Evolutionary conservation across 805 yeast species (phyloP).

Genomic region (Kodamaea fukazawae): DNA sequence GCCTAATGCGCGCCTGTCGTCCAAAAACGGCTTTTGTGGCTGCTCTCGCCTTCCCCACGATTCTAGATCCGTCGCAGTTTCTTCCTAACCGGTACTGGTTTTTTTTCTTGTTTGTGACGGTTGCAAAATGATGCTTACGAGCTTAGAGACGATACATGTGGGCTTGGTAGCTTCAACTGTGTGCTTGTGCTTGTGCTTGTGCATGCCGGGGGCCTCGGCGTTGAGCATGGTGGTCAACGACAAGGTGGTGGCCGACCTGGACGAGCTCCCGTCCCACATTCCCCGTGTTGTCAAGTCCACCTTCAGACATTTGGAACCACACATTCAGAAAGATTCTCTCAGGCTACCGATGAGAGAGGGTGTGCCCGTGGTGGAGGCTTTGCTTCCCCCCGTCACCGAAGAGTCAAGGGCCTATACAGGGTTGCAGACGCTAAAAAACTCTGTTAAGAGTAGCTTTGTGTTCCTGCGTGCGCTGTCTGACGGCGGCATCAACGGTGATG

Average conservation of each 20-base stretch:
- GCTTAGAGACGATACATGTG: too few species aligned
- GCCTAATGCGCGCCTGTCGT: too few species aligned
- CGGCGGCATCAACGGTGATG: neutral
- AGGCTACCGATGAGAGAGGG: slow-evolving; percentile 3
- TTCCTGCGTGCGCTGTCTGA: neutral
- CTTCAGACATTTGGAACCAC: neutral
- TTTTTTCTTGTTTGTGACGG: too few species aligned
- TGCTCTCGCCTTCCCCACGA: too few species aligned
- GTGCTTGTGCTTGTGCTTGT: too few species aligned
- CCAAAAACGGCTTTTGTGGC: too few species aligned
- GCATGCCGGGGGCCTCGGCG: too few species aligned
- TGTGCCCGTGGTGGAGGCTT: slow-evolving; percentile 11
- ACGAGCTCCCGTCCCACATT: neutral
- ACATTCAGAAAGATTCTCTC: neutral
- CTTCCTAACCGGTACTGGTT: too few species aligned
- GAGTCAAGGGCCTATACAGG: slow-evolving; percentile 4
- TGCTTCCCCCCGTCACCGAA: slow-evolving; percentile 7
- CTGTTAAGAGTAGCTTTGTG: neutral
- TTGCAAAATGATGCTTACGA: too few species aligned
- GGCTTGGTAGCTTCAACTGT: too few species aligned
- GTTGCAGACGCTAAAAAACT: slow-evolving; percentile 3
- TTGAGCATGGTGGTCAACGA: too few species aligned
- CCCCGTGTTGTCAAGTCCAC: slow-evolving; percentile 3
- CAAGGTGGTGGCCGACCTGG: neutral
- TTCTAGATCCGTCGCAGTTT: too few species aligned